Evolutionary conservation across 495 filamentous ascomycete genomes (phyloP).

Genomic region (Chaetomidium leptoderma): DNA sequence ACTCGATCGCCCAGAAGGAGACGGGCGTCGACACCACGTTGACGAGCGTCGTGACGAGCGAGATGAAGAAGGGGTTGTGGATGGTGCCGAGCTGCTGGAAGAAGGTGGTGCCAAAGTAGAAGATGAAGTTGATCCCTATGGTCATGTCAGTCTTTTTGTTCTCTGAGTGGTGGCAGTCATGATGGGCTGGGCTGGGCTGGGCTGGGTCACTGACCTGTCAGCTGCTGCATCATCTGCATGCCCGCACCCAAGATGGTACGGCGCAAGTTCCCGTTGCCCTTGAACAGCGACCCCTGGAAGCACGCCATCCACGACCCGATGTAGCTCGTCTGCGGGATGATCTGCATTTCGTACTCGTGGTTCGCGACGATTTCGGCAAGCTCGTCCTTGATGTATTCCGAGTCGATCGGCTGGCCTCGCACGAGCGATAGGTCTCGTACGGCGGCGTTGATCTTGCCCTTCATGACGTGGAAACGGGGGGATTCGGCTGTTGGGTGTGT

Average conservation of each 20-base stretch:
- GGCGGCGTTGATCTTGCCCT: constrained; percentile 60
- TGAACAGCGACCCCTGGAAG: constrained; percentile 53
- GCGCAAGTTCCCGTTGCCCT: constrained; percentile 56
- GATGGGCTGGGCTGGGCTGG: too few species aligned
- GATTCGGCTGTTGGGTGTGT: constrained; percentile 55
- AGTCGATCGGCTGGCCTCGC: constrained; percentile 61
- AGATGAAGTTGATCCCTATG: constrained; percentile 72
- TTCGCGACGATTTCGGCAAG: constrained; percentile 77
- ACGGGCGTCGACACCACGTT: constrained; percentile 77
- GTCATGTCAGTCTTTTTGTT: not conserved
- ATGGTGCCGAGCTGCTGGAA: constrained; percentile 68
- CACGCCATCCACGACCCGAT: constrained; percentile 63
- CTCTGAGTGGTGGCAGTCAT: too few species aligned
- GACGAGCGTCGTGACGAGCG: constrained; percentile 75
- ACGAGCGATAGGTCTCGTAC: constrained; percentile 58
- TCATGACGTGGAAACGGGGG: constrained; percentile 74
- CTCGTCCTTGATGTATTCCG: constrained; percentile 62
- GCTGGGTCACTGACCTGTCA: constrained; percentile 24
- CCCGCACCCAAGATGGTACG: constrained; percentile 68
- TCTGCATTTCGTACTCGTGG: constrained; percentile 69
- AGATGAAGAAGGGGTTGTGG: constrained; percentile 70
- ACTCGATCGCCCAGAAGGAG: constrained; percentile 78
- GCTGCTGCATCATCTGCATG: constrained; percentile 70
- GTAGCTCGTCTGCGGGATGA: constrained; percentile 60
- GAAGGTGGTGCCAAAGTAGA: constrained; percentile 82